Base-by-base conservation (phyloP, 768 basidiomycete genomes). In the Phlegmacium glaucopus region DNA sequence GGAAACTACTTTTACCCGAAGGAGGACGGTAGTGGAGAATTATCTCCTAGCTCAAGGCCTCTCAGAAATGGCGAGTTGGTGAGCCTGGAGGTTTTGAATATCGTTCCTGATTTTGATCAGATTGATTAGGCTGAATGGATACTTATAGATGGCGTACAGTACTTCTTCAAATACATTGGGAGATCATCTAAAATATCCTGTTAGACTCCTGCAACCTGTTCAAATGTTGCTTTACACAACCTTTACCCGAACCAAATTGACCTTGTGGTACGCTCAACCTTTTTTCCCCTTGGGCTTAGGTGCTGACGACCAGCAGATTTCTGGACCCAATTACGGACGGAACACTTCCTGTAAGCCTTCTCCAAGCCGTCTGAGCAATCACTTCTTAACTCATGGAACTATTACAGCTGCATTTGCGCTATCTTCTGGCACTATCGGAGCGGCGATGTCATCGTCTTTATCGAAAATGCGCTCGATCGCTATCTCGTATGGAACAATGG, bases 401-500 rank as follows among this genome's bases (percentile, higher is more conserved):
- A 40, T 51, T 42, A 35, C 46, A 83, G 89, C 90, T 30, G 93
- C 93, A 1, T 92, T 94, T 63, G 77, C 87, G 3, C 75, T 97
- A 36, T 93, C 92, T 1, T 94, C 90, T 25, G 94, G 94, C 2
- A 97, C 94, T 2, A 75, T 98, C 52, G 94, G 94, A 32, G 94
- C 93, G 3, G 88, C 94, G 12, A 72, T 97, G 64, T 88, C 88
- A 22, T 84, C 86, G 16, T 80, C 80, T 17, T 74, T 93, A 37
- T 83, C 86, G 18, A 74, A 72, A 48, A 74, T 71, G 25, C 85
- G 90, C 32, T 80, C 90, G 35, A 87, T 96, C 48, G 94, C 94
- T 1, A 60, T 97, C 30, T 94, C 91, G 0, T 95, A 96, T 61
- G 92, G 92, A 29, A 88, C 77, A 12, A 80, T 94, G 43, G 61